Base-by-base conservation (phyloP, 306 rosid genomes). In the Lablab purpureus region DNA sequence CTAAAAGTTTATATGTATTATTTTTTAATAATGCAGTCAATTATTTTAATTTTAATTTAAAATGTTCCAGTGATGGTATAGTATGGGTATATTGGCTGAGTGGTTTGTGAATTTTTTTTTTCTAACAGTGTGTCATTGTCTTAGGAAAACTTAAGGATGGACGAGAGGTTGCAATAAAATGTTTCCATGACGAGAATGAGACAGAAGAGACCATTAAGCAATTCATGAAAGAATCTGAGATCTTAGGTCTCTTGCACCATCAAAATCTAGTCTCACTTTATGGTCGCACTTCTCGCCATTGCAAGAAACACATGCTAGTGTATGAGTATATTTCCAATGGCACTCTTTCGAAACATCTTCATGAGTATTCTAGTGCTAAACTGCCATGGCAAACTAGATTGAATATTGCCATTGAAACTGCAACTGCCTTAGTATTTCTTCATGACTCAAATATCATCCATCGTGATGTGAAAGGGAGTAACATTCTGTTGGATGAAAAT, bases 391-490 rank as follows among this genome's bases (percentile, higher is more conserved):
- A 15, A 36, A 87, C 66, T 10, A 80, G 97, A 73, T 52, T 88
- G 88, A 87, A 87, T 21, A 87, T 92, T 55, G 94, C 56, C 56
- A 50, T 50, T 2, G 56, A 50, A n/a, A 50, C 56, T 17, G 56
- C 56, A 7, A 15, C 56, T 17, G 56, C 94, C 46, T 79, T 89
- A 81, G 59, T 72, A 22, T 91, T 84, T 77, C 97, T 91, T 71
- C 97, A 91, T 19, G 88, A 85, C 6, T 84, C 91, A n/a, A 89
- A 85, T 6, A 82, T 89, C 63, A 84, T 91, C 71, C 97, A 91
- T 87, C 94, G 91, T 0, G 91, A 91, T 58, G 86, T 90, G 27
- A 91, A 90, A 76, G 84, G 88, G 51, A 84, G 67, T 41, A 91
- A 90, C 47, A 87, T 90, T 69, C 92, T 91, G 67, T 81, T 89